These are phyloP conservation scores for Aspergillus persii DNA, from an alignment of 2,329 filamentous ascomycete genomes.

Conservation along the genomic window DNA sequence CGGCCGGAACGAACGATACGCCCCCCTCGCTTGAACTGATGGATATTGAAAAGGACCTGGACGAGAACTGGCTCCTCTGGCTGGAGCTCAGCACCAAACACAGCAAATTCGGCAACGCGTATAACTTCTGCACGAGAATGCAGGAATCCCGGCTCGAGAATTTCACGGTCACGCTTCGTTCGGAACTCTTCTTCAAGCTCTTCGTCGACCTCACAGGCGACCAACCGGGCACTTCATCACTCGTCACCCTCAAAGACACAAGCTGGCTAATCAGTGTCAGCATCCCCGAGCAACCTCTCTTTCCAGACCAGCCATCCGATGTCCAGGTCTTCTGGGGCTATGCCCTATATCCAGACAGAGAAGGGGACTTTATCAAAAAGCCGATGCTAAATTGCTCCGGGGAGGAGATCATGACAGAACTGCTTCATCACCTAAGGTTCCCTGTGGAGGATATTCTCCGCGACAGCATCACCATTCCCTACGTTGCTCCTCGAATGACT, in stretches of 20 bases:
- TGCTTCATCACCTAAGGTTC: slow-evolving; percentile 40
- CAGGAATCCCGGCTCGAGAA: slow-evolving; percentile 40
- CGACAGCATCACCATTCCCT: slow-evolving; percentile 35
- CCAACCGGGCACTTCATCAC: slow-evolving; percentile 32
- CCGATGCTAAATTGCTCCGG: slow-evolving; percentile 43
- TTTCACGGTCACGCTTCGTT: slow-evolving; percentile 41
- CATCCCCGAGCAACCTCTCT: slow-evolving; percentile 44
- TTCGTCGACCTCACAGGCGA: slow-evolving; percentile 30
- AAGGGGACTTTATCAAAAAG: slow-evolving; percentile 40
- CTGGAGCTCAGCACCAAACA: slow-evolving; percentile 37
- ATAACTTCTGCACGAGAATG: slow-evolving; percentile 41
- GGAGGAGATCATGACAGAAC: slow-evolving; percentile 40
- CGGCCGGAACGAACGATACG: slow-evolving; percentile 33
- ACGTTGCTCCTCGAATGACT: slow-evolving; percentile 43
- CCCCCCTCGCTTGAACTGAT: slow-evolving; percentile 25
- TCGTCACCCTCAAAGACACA: slow-evolving; percentile 41
- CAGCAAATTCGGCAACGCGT: slow-evolving; percentile 38
- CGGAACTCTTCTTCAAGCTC: slow-evolving; percentile 28
- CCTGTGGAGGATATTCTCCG: slow-evolving; percentile 28
- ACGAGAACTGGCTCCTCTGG: slow-evolving; percentile 45
- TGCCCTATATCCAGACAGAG: slow-evolving; percentile 36
- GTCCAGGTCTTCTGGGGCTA: slow-evolving; percentile 43
- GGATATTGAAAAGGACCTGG: slow-evolving; percentile 27
- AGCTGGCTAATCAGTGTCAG: slow-evolving; percentile 43
- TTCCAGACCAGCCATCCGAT: slow-evolving; percentile 35